These are phyloP conservation scores for Colletotrichum sp. DNA, from an alignment of 2,329 filamentous ascomycete species.

Conservation along the genomic window DNA sequence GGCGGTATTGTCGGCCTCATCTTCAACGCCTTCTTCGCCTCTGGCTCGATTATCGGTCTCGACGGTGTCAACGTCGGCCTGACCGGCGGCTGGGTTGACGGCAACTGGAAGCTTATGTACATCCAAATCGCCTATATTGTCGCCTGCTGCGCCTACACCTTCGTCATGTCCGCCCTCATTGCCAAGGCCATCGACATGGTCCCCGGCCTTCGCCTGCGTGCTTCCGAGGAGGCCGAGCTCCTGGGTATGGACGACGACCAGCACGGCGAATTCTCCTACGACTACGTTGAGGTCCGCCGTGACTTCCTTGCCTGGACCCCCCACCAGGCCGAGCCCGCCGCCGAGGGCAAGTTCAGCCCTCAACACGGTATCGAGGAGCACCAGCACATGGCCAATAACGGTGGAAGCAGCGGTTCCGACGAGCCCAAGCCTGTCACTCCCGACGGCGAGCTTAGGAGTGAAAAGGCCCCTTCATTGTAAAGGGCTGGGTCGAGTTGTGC, in stretches of 20 bases:
- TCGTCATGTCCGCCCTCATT: conserved; percentile 75
- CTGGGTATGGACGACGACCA: conserved; percentile 91
- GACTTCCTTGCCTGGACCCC: conserved; percentile 91
- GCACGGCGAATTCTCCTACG: conserved; percentile 88
- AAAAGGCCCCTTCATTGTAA: conserved; percentile 16
- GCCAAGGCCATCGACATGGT: conserved; percentile 78
- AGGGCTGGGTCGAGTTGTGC: neutral
- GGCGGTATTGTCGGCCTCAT: conserved; percentile 73
- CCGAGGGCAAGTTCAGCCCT: conserved; percentile 63
- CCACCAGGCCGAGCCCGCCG: conserved; percentile 68
- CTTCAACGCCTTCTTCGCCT: conserved; percentile 77
- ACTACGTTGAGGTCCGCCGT: conserved; percentile 87
- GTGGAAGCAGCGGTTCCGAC: conserved; percentile 17
- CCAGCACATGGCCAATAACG: conserved; percentile 39
- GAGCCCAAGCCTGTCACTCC: conserved; percentile 14
- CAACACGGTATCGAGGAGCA: conserved; percentile 78
- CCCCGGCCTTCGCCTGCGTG: conserved; percentile 80
- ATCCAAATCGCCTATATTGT: conserved; percentile 81
- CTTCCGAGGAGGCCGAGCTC: conserved; percentile 81
- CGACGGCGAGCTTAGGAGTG: conserved; percentile 11
- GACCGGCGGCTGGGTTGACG: conserved; percentile 75
- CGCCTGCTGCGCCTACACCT: conserved; percentile 70
- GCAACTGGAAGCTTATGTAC: conserved; percentile 77
- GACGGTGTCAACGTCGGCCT: conserved; percentile 76
- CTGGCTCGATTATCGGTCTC: conserved; percentile 73